Evolutionary conservation across 768 basidiomycete species (phyloP).

Genomic region (Tylopilus rubrobrunneus): DNA sequence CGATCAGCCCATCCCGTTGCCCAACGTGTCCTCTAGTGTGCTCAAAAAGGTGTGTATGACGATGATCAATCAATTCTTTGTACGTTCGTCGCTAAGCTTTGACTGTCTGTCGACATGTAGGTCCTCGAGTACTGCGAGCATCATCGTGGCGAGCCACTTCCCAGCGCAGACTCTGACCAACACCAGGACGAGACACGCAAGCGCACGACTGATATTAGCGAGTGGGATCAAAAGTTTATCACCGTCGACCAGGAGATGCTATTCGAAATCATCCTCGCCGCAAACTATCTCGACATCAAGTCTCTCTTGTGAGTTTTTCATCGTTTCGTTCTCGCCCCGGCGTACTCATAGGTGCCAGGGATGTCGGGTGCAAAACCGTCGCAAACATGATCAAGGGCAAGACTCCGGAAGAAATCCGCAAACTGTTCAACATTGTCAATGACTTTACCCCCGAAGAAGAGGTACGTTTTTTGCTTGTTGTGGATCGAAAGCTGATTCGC

Average conservation of each 20-base stretch:
- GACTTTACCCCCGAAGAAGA: conserved; percentile 99
- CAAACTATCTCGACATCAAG: conserved; percentile 99
- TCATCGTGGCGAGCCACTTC: conserved; percentile 96
- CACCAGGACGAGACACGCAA: conserved; percentile 92
- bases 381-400: conserved; percentile 99
- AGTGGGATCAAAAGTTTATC: conserved; percentile 99
- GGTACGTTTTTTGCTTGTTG: conserved; percentile 42
- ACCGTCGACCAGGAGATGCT: conserved; percentile 99
- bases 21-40: conserved; percentile 90
- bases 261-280: conserved; percentile 98
- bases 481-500: conserved; percentile 5
- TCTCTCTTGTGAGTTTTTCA: conserved; percentile 74
- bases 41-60: conserved; percentile 72
- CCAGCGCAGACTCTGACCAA: conserved; percentile 74
- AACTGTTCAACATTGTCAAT: conserved; percentile 95
- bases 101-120: conserved; percentile 37
- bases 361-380: conserved; percentile 97
- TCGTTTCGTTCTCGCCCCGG: background rate
- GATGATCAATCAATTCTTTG: conserved; percentile 1
- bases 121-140: conserved; percentile 99
- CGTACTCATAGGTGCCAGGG: conserved; percentile 44
- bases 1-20: conserved; percentile 91
- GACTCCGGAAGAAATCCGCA: conserved; percentile 98
- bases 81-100: background rate
- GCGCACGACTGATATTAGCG: conserved; percentile 96